Base-by-base conservation (phyloP, 371 early-diverging fungal species). In the Mortierella sp. region DNA sequence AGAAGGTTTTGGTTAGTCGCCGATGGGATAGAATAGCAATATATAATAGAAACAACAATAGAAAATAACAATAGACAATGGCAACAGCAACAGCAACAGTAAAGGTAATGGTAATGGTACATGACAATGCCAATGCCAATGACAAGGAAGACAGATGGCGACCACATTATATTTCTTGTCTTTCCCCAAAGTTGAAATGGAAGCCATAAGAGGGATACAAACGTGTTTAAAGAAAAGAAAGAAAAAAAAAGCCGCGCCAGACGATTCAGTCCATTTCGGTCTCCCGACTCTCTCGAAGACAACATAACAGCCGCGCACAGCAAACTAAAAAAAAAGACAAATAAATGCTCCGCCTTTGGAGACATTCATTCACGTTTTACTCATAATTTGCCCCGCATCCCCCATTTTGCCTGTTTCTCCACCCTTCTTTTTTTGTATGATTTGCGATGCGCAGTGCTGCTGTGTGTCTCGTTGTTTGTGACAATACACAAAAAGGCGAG, bases 281-380 rank as follows among this genome's bases (percentile, higher is more conserved):
- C 28, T 68, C 68, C 44, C 68, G 68, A 68, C 42, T 68, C 68
- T 19, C 38, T 63, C 4, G 16, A 34, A 63, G 16, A 68, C 19
- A 24, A 34, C 42, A 38, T 10, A 9, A 38, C 42, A 68, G 68
- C 68, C 68, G 68, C 68, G 68, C 68, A 68, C 68, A 68, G 68
- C 68, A 68, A 68, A 68, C 68, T 42, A 68, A 68, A 68, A 68
- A 24, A 47, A 47, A 72, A 13, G 48, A 38, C 42, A 38, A 38
- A 38, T 38, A 47, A 73, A 50, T 68, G 68, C 68, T 68, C 68
- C 68, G 68, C 68, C 68, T 68, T 65, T 68, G 34, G 68, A 38
- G 42, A 38, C 44, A 6, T n/a, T 57, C 54, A 48, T 16, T 63
- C 63, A 31, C 31, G 31, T 31, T 58, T 10, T 13, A 28, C 28